A percentile compares a stretch with the other conserved stretches of the same genome.
Evolutionary conservation across 305 asterid species (phyloP).

Genomic region (Plantago coronopus): DNA sequence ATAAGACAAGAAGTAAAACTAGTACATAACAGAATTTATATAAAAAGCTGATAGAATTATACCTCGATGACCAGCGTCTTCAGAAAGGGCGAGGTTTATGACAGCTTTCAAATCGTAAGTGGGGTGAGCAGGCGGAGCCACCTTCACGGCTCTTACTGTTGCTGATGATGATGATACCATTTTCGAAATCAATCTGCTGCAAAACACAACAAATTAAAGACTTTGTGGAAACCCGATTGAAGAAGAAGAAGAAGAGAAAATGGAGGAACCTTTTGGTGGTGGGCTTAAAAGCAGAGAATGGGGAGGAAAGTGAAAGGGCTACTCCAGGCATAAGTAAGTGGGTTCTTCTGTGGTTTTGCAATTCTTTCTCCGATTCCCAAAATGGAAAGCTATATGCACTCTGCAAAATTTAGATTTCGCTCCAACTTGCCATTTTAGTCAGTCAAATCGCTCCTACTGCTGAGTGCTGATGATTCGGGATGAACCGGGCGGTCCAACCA

Average conservation of each 20-base stretch:
- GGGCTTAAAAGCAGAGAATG: conserved; percentile 30
- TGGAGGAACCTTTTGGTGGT: conserved; percentile 27
- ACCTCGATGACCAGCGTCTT: conserved; percentile 93
- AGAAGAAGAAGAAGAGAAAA: not conserved
- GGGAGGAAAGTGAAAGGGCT: conserved; percentile 33
- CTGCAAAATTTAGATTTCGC: too few relatives aligned
- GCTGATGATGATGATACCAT: conserved; percentile 43
- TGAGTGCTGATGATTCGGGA: too few relatives aligned
- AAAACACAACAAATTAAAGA: not conserved
- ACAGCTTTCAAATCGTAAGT: conserved; percentile 81
- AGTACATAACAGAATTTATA: not conserved
- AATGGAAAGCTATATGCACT: too few relatives aligned
- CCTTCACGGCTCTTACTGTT: conserved; percentile 33
- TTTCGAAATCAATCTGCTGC: conserved; percentile 53
- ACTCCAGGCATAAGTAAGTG: conserved; percentile 31
- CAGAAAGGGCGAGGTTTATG: conserved; percentile 75
- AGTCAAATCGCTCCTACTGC: too few relatives aligned
- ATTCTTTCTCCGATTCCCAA: too few relatives aligned
- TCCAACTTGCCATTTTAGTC: too few relatives aligned
- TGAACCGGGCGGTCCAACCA: too few relatives aligned
- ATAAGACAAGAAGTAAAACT: conserved; percentile 2
- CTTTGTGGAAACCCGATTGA: not conserved
- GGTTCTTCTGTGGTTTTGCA: too few relatives aligned
- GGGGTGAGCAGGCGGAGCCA: conserved; percentile 71
- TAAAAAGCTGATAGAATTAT: not conserved